Conservation (phyloP, 1,284 basidiomycete genomes). For the Hemileia vastatrix region DNA sequence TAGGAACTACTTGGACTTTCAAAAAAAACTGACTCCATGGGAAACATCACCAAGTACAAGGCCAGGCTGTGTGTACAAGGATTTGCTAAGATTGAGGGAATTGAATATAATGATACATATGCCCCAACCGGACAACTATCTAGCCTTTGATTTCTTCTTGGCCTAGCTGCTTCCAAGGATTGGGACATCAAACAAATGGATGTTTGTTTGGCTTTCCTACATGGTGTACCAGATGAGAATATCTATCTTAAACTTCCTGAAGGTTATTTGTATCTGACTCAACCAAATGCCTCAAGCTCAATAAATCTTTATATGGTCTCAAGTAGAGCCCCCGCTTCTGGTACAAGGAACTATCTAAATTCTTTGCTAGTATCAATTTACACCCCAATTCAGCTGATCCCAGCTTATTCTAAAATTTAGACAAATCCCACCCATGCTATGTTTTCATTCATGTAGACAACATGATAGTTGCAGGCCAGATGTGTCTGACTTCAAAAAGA, state of each 20-base stretch:
- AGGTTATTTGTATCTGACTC: background rate
- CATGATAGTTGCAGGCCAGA: background rate
- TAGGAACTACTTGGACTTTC: slow-evolving; percentile 6
- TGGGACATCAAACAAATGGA: slow-evolving; percentile 6
- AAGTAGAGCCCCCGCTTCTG: slow-evolving; percentile 3
- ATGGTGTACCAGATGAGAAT: background rate
- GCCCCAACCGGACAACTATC: slow-evolving; percentile 1
- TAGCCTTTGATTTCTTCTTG: background rate
- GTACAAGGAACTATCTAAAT: background rate
- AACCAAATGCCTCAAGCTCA: background rate
- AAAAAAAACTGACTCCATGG: background rate
- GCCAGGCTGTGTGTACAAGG: background rate
- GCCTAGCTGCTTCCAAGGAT: background rate
- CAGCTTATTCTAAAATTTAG: background rate
- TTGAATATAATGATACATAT: background rate
- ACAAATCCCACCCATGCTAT: background rate
- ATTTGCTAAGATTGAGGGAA: background rate
- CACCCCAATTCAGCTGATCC: background rate
- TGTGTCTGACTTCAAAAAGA: background rate
- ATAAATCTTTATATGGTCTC: background rate
- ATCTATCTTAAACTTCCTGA: background rate
- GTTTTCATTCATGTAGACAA: background rate
- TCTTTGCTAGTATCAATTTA: background rate
- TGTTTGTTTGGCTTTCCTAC: background rate
- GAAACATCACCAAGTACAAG: slow-evolving; percentile 7